Percentiles rank a stretch among this genome's conserved stretches.
Conservation (phyloP, 1,139 yeast genomes). For the Yamadazyma atlantica region DNA sequence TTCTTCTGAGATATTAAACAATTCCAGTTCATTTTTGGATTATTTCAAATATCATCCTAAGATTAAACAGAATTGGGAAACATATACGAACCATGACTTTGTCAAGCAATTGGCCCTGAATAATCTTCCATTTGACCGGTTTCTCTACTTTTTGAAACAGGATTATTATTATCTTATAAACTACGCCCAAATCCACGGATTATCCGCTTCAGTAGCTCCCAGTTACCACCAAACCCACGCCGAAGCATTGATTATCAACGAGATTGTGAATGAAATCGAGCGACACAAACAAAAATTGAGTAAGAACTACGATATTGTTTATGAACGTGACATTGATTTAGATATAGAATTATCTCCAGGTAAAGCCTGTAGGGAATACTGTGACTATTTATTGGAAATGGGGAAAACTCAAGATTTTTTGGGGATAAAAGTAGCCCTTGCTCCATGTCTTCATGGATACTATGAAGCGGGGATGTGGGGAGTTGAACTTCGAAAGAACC, state of each 20-base stretch:
- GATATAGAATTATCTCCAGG: slow-evolving; percentile 48
- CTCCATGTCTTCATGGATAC: slow-evolving; percentile 81
- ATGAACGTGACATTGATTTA: slow-evolving; percentile 41
- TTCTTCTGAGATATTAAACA: background rate
- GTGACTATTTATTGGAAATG: slow-evolving; percentile 55
- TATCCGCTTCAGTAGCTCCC: slow-evolving; percentile 66
- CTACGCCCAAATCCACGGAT: slow-evolving; percentile 67
- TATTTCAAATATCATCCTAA: slow-evolving; percentile 57
- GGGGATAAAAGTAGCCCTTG: slow-evolving; percentile 64
- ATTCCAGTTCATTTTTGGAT: slow-evolving; percentile 18
- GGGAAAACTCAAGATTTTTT: slow-evolving; percentile 58
- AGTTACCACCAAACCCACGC: slow-evolving; percentile 50
- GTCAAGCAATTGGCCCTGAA: slow-evolving; percentile 54
- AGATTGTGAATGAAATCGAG: slow-evolving; percentile 55
- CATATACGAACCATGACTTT: slow-evolving; percentile 63
- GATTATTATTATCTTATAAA: slow-evolving; percentile 70
- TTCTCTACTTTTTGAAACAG: slow-evolving; percentile 63
- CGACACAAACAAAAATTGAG: slow-evolving; percentile 55
- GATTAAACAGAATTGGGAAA: slow-evolving; percentile 55
- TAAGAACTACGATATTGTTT: slow-evolving; percentile 43
- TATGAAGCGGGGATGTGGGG: slow-evolving; percentile 48
- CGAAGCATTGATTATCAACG: slow-evolving; percentile 51
- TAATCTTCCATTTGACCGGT: slow-evolving; percentile 48
- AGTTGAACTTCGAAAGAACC: slow-evolving; percentile 12
- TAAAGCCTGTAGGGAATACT: slow-evolving; percentile 57